Percentiles rank a stretch among this genome's conserved stretches.
Evolutionary conservation across 2,329 filamentous ascomycete genomes (phyloP).

Genomic region (Cladorrhinum sp.): DNA sequence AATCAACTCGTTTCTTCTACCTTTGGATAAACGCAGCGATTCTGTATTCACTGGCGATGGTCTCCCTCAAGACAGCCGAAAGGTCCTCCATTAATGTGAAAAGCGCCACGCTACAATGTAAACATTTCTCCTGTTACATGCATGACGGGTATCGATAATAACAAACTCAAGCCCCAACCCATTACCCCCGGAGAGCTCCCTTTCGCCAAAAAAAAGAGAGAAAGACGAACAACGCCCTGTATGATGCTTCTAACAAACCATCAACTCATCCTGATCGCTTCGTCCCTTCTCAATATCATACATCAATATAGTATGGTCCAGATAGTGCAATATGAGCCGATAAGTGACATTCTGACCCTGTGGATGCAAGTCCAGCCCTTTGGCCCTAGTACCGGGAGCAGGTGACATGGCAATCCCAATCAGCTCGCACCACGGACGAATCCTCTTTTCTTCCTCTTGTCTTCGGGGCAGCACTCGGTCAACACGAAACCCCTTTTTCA

Average conservation of each 20-base stretch:
- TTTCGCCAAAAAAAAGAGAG: neutral
- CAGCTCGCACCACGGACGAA: slow-evolving; percentile 50
- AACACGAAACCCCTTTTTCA: slow-evolving; percentile 48
- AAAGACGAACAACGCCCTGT: neutral
- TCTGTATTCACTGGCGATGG: too few species aligned
- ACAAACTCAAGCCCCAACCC: too few species aligned
- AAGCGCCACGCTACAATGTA: too few species aligned
- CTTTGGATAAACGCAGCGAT: too few species aligned
- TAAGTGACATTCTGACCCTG: slow-evolving; percentile 39
- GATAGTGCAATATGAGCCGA: slow-evolving; percentile 68
- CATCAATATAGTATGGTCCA: slow-evolving; percentile 65
- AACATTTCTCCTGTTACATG: too few species aligned
- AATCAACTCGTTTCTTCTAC: too few species aligned
- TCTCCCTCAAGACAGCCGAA: too few species aligned
- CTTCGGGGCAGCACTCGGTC: slow-evolving; percentile 51
- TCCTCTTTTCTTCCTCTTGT: slow-evolving; percentile 43
- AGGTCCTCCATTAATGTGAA: too few species aligned
- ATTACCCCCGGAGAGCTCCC: too few species aligned
- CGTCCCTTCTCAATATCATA: slow-evolving; percentile 55
- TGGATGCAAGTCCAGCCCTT: slow-evolving; percentile 25
- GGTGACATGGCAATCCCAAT: slow-evolving; percentile 67
- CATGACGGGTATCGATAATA: too few species aligned
- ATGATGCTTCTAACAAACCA: slow-evolving; percentile 22
- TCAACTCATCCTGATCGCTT: slow-evolving; percentile 21
- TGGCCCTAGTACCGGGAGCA: slow-evolving; percentile 46